A percentile compares a stretch with the other conserved stretches of the same genome.
These are phyloP conservation scores for Pichia cabralensis DNA, from an alignment of 805 yeast genomes.

Conservation along the genomic window DNA sequence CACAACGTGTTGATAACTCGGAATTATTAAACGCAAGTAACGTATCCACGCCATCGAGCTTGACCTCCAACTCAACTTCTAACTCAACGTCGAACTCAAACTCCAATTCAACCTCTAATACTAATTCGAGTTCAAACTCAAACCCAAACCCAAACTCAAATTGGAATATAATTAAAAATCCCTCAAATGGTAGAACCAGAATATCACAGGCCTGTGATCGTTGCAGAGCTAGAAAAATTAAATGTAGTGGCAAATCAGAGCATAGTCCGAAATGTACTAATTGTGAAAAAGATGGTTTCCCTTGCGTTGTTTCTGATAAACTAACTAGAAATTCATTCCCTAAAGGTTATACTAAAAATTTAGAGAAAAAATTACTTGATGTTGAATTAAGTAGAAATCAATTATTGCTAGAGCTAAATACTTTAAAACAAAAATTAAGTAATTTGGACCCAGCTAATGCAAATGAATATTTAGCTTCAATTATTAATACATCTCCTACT, in stretches of 20 bases:
- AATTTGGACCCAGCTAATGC: background rate
- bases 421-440: constrained; percentile 14
- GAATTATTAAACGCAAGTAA: too few relatives aligned
- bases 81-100: too few relatives aligned
- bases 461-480: background rate
- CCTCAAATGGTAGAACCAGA: constrained; percentile 32
- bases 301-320: constrained; percentile 64
- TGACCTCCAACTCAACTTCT: too few relatives aligned
- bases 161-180: constrained; percentile 29
- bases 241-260: constrained; percentile 56
- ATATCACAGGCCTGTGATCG: constrained; percentile 78
- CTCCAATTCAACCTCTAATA: too few relatives aligned
- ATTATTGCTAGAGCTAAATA: constrained; percentile 27
- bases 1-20: too few relatives aligned
- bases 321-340: constrained; percentile 71
- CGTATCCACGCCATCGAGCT: too few relatives aligned
- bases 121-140: too few relatives aligned
- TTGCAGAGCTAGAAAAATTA: constrained; percentile 66
- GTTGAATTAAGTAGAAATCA: constrained; percentile 47
- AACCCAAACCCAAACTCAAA: background rate
- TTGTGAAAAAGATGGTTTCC: constrained; percentile 54
- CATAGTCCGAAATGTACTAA: constrained; percentile 49
- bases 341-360: constrained; percentile 68
- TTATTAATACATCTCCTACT: background rate
- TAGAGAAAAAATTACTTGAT: constrained; percentile 52